Conservation (phyloP, 352 stramenopile genomes). For the Phytophthora cactorum region DNA sequence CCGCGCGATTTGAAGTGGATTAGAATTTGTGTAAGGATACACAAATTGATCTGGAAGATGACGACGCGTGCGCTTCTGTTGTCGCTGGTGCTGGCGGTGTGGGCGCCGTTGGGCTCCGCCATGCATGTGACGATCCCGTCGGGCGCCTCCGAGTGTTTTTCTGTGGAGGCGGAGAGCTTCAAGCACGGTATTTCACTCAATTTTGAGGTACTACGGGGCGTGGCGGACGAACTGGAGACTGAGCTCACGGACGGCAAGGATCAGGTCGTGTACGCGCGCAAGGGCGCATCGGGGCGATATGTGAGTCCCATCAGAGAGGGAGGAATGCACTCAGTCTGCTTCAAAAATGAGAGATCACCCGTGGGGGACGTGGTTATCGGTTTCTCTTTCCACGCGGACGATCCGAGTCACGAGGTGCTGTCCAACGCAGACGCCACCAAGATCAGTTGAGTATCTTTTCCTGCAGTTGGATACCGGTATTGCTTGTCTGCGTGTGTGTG, state of each 20-base stretch:
- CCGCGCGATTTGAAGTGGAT: constrained; percentile 17
- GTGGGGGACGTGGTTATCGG: constrained; percentile 79
- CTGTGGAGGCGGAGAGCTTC: constrained; percentile 66
- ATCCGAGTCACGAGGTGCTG: constrained; percentile 84
- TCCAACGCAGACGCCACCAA: constrained; percentile 89
- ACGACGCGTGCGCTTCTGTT: constrained; percentile 9
- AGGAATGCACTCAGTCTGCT: constrained; percentile 75
- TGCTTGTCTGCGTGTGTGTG: too few relatives aligned
- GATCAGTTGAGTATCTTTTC: constrained; percentile 71
- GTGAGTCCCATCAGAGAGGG: constrained; percentile 59
- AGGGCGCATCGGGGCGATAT: constrained; percentile 62
- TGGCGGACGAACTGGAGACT: constrained; percentile 72
- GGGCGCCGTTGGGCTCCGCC: constrained; percentile 15
- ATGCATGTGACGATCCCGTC: constrained; percentile 62
- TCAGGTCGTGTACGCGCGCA: constrained; percentile 60
- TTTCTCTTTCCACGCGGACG: constrained; percentile 89
- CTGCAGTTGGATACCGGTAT: neutral
- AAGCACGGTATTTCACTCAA: constrained; percentile 90
- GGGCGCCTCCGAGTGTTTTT: constrained; percentile 69
- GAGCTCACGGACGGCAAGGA: constrained; percentile 71
- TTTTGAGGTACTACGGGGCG: constrained; percentile 78
- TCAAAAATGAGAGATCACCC: constrained; percentile 65
- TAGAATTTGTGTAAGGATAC: neutral
- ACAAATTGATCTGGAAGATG: constrained; percentile 12
- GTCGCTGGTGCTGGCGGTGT: constrained; percentile 25